These are phyloP conservation scores for Candida tetrigidarum DNA, from an alignment of 1,139 yeast species.

Conservation along the genomic window DNA sequence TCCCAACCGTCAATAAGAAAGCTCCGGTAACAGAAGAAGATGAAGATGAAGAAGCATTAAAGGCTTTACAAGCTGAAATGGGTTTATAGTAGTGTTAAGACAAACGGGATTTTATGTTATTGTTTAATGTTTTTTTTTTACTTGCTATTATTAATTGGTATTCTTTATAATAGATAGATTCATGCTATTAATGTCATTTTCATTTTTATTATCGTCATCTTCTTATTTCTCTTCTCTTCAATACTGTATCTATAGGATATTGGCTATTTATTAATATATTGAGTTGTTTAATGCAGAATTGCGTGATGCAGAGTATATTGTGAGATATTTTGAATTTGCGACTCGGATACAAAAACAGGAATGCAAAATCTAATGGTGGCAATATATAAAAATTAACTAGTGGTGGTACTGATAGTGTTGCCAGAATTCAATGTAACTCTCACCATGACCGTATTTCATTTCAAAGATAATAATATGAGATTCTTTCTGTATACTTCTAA, in stretches of 20 bases:
- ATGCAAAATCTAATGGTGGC: no score
- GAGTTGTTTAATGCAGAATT: background rate
- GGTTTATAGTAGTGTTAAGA: slow-evolving; percentile 60
- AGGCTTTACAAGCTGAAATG: slow-evolving; percentile 93
- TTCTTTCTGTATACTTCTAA: no score
- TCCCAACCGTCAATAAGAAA: slow-evolving; percentile 48
- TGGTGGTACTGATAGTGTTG: no score
- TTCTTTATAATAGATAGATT: slow-evolving; percentile 3
- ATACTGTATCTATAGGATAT: no score
- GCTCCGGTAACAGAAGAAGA: slow-evolving; percentile 60
- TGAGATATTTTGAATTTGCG: no score
- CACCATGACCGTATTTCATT: no score
- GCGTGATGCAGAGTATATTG: no score
- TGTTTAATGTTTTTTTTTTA: background rate
- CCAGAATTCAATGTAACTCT: no score
- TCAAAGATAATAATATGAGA: no score
- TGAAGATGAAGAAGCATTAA: slow-evolving; percentile 90
- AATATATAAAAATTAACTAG: no score
- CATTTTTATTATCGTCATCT: no score
- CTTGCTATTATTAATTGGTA: background rate
- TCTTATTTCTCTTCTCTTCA: background rate
- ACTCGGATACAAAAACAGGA: background rate
- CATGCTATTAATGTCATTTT: slow-evolving; percentile 2
- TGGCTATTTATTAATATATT: background rate
- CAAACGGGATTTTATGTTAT: no score